phyloP scores from a whole-genome alignment of 805 yeast genomes.

The Wickerhamiella brachini region DNA sequence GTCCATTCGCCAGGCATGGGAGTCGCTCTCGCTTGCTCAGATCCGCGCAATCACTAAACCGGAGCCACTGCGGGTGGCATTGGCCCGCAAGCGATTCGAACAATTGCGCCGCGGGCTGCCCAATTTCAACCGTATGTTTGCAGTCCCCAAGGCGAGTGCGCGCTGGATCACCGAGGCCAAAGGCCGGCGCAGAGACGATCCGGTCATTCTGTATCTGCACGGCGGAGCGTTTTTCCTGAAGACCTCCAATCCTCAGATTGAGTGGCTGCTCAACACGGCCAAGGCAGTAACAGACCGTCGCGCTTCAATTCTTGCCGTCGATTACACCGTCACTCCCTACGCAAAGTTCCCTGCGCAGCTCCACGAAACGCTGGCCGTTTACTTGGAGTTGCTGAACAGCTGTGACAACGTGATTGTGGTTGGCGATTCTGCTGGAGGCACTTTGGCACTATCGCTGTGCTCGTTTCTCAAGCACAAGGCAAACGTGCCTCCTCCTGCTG shows the following conservation, averaged over 20 bases:
- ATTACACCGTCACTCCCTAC: slow-evolving; percentile 15
- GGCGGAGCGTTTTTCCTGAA: slow-evolving; percentile 12
- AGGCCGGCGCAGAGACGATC: slow-evolving; percentile 9
- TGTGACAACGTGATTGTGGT: slow-evolving; percentile 14
- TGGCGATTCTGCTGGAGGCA: slow-evolving; percentile 24
- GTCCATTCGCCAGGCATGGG: neutral
- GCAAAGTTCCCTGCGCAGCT: slow-evolving; percentile 16
- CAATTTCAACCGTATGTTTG: slow-evolving; percentile 9
- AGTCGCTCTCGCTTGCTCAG: neutral
- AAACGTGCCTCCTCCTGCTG: slow-evolving; percentile 1
- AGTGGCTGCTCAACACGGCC: neutral
- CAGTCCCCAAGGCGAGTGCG: slow-evolving; percentile 9
- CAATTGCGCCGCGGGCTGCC: slow-evolving; percentile 1
- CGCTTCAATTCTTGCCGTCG: slow-evolving; percentile 15
- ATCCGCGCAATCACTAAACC: neutral
- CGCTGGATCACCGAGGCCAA: slow-evolving; percentile 11
- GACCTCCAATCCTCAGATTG: neutral
- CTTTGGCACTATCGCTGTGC: slow-evolving; percentile 7
- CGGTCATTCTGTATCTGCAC: slow-evolving; percentile 12
- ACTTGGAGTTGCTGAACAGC: slow-evolving; percentile 9
- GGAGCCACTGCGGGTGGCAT: neutral
- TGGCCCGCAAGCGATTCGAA: neutral
- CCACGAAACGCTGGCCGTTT: slow-evolving; percentile 12
- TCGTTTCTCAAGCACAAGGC: neutral
- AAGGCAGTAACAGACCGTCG: slow-evolving; percentile 1